These are phyloP conservation scores for Thalia dealbata DNA, from an alignment of 176 grass and related monocot species.

Conservation along the genomic window DNA sequence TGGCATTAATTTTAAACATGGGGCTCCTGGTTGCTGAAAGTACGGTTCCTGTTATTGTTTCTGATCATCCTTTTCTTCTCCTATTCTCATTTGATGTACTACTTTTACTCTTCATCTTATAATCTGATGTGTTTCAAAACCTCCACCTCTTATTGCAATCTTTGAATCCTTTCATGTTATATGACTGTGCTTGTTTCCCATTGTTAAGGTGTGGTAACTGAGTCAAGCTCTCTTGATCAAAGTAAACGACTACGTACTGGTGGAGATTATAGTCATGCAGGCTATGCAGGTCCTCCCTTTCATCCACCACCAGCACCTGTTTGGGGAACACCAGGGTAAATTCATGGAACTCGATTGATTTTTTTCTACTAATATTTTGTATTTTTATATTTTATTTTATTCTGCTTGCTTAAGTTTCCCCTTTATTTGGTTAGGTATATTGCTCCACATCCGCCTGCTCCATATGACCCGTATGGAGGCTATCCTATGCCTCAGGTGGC, in stretches of 20 bases:
- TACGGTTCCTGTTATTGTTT: too few species aligned
- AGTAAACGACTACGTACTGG: conserved; percentile 82
- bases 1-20: background rate
- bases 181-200: background rate
- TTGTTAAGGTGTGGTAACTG: conserved; percentile 59
- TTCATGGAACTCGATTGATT: conserved; percentile 19
- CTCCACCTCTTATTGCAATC: too few species aligned
- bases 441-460: conserved; percentile 45
- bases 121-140: too few species aligned
- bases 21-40: too few species aligned
- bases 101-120: too few species aligned
- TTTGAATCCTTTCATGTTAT: too few species aligned
- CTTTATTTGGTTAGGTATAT: conserved; percentile 54
- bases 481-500: conserved; percentile 59
- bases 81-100: too few species aligned
- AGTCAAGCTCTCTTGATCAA: conserved; percentile 70
- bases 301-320: conserved; percentile 71
- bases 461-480: conserved; percentile 77
- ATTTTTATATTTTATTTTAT: conserved; percentile 13
- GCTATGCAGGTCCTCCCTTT: conserved; percentile 73
- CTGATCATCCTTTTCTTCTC: too few species aligned
- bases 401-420: background rate
- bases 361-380: conserved; percentile 9
- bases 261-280: conserved; percentile 69
- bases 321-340: conserved; percentile 76